Evolutionary conservation across 2,329 filamentous ascomycete genomes (phyloP).

Genomic region (Aschersonia sp.): DNA sequence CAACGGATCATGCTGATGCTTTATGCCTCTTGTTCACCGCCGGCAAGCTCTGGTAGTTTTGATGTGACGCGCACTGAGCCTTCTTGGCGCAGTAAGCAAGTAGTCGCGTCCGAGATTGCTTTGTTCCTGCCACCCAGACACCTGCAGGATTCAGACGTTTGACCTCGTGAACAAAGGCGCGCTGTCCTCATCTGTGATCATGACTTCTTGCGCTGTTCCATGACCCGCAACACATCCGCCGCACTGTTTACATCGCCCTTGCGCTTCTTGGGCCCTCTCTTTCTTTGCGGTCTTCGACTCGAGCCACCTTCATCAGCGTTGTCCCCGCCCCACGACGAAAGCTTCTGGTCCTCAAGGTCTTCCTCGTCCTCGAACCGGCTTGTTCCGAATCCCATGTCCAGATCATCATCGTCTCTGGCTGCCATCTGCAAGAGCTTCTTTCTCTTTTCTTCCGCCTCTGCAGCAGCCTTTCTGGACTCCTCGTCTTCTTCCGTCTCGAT

Average conservation of each 20-base stretch:
- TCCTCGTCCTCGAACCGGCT: conserved; percentile 80
- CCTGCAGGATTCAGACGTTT: too few species aligned
- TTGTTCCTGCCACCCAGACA: neutral
- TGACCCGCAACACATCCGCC: conserved; percentile 63
- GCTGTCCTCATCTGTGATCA: neutral
- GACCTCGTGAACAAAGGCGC: too few species aligned
- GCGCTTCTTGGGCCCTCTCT: conserved; percentile 58
- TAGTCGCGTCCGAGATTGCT: neutral
- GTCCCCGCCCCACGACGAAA: conserved; percentile 49
- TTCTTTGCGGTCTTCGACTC: conserved; percentile 39
- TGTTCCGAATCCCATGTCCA: conserved; percentile 89
- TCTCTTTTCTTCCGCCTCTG: conserved; percentile 50
- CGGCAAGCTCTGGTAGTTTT: neutral
- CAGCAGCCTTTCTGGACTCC: conserved; percentile 22
- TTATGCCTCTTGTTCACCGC: too few species aligned
- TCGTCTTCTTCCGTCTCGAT: conserved; percentile 24
- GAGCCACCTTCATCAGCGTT: conserved; percentile 27
- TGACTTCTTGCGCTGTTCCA: conserved; percentile 43
- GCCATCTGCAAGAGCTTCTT: conserved; percentile 60
- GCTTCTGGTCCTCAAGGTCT: conserved; percentile 56
- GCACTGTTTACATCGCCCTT: conserved; percentile 69
- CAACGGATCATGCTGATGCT: too few species aligned
- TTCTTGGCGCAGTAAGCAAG: neutral
- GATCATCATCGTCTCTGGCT: conserved; percentile 72
- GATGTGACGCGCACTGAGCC: neutral